Base-by-base conservation (phyloP, 495 filamentous ascomycete genomes). In the Podospora bellae-mahoneyi region DNA sequence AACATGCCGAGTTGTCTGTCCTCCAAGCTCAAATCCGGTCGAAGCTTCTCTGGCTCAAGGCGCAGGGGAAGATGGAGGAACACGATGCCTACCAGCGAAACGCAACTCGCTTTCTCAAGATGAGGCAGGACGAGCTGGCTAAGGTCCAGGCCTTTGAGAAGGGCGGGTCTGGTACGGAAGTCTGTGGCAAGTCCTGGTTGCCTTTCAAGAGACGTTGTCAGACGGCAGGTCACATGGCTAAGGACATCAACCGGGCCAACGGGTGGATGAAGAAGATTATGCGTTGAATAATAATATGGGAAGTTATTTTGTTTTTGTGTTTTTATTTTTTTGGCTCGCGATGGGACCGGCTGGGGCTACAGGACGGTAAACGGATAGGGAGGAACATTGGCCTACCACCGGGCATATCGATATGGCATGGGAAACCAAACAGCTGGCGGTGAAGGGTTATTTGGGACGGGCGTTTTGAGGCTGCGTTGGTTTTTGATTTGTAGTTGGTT, bases 11-110 rank as follows among this genome's bases (percentile, higher is more conserved):
- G 44, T 27, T 80, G 30, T 72, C 74, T 3, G 54, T 84, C 32
- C 74, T 83, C 61, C 76, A 76, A 26, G 80, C 80, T 27, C 82
- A 82, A 62, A 72, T 84, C 15, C 64, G 69, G 19, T 82, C 82
- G 39, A 81, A 75, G 71, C 78, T 84, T n/a, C 80, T 75, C 76
- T 84, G 82, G 82, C 73, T 84, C 39, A 78, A 73, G 69, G 4
- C 80, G 54, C 79, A 73, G 62, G 81, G 81, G 2, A 80, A 77
- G 69, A 68, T 61, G n/a, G 71, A 80, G 3, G 81, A 82, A 63
- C 74, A 80, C 44, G 72, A 72, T 2, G 75, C 74, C 9, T 84
- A 84, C 67, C 59, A 78, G 62, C 74, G 69, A 23, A 82, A 80
- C 64, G 82, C 80, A 16, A 66, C 77, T 32, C 44, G 59, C 5